These are phyloP conservation scores for Amanita pseudoporphyria DNA, from an alignment of 768 basidiomycete species.

Conservation along the genomic window DNA sequence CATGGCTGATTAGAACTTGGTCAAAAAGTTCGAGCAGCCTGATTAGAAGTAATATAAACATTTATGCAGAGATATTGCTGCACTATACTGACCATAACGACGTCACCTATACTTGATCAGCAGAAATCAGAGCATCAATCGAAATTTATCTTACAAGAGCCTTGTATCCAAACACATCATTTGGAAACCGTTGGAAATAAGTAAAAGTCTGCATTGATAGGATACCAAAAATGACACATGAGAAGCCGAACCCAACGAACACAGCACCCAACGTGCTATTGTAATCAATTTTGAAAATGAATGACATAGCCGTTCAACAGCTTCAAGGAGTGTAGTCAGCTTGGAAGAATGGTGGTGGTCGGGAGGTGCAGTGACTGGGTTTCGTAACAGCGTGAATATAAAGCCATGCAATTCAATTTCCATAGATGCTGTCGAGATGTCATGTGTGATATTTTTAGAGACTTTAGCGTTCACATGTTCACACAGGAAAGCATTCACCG, in stretches of 20 bases:
- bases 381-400: not conserved
- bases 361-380: not conserved
- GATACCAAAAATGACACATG: slow-evolving; percentile 30
- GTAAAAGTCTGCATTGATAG: slow-evolving; percentile 27
- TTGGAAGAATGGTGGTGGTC: not conserved
- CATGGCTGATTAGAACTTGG: slow-evolving; percentile 41
- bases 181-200: slow-evolving; percentile 30
- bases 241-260: slow-evolving; percentile 28
- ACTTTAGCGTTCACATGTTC: too few relatives aligned
- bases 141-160: slow-evolving; percentile 18
- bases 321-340: not conserved
- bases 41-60: not conserved
- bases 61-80: not conserved
- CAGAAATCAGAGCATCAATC: not conserved
- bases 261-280: slow-evolving; percentile 29
- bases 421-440: not conserved
- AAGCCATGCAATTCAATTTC: slow-evolving; percentile 1
- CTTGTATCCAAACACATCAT: slow-evolving; percentile 25
- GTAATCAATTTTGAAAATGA: not conserved
- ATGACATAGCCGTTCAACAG: slow-evolving; percentile 3
- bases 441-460: not conserved
- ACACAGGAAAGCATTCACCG: too few relatives aligned
- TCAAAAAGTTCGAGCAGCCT: slow-evolving; percentile 40
- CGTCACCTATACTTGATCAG: slow-evolving; percentile 16
- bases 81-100: slow-evolving; percentile 17